Evolutionary conservation across 805 yeast genomes (phyloP).

Genomic region (Cyberlindnera meyerae): DNA sequence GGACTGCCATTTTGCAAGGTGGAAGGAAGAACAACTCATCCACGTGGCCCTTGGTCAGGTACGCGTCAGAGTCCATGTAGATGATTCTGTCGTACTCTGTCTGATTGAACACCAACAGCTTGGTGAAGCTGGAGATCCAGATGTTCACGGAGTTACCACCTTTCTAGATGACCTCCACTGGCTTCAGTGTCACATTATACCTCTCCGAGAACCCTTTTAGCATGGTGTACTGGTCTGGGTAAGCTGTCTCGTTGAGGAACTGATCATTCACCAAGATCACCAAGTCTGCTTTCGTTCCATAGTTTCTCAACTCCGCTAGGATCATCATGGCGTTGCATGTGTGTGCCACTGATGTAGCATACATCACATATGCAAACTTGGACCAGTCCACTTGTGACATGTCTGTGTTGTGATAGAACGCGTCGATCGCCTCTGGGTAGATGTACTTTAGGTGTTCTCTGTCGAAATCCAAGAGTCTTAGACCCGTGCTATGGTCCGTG

Average conservation of each 20-base stretch:
- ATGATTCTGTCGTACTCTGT: slow-evolving; percentile 47
- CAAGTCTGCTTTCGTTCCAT: slow-evolving; percentile 40
- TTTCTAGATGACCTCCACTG: too few relatives aligned
- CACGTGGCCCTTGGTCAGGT: slow-evolving; percentile 33
- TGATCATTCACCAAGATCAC: slow-evolving; percentile 38
- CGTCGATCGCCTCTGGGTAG: slow-evolving; percentile 23
- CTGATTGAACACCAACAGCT: slow-evolving; percentile 46
- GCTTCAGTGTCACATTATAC: too few relatives aligned
- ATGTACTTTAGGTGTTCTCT: slow-evolving; percentile 20
- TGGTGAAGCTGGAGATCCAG: slow-evolving; percentile 55
- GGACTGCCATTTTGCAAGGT: slow-evolving; percentile 40
- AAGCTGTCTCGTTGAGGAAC: slow-evolving; percentile 20
- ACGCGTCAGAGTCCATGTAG: slow-evolving; percentile 55
- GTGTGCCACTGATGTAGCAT: slow-evolving; percentile 50
- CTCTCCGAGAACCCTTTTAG: too few relatives aligned
- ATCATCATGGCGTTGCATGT: slow-evolving; percentile 50
- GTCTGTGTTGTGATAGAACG: slow-evolving; percentile 15
- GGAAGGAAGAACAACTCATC: slow-evolving; percentile 52
- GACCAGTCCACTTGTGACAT: slow-evolving; percentile 34
- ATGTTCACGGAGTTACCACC: too few relatives aligned
- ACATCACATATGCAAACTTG: slow-evolving; percentile 52
- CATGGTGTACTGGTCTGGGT: slow-evolving; percentile 10
- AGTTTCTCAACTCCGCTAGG: slow-evolving; percentile 35
- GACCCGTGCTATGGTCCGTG: background rate
- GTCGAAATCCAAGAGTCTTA: slow-evolving; percentile 18